phyloP scores from a whole-genome alignment of 768 basidiomycete genomes.

The Baorangia bicolor region DNA sequence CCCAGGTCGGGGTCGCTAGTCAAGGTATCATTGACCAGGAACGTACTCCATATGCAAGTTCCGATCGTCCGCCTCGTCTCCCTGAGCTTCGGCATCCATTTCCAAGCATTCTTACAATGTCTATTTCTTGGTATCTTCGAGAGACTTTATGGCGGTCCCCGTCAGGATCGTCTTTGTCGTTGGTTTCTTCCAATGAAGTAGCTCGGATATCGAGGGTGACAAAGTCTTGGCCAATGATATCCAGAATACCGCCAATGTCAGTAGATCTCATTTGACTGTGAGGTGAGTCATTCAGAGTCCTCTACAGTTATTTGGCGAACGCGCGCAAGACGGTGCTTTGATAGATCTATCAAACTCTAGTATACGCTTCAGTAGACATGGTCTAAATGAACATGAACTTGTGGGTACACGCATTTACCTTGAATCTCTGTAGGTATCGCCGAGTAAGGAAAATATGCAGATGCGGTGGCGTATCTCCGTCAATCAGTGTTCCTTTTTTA shows the following conservation, averaged over 20 bases:
- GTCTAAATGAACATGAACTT: not conserved
- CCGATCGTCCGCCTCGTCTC: not conserved
- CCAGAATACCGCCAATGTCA: not conserved
- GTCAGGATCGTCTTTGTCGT: not conserved
- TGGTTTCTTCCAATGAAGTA: not conserved
- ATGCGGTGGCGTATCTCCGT: no score
- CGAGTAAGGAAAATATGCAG: not conserved
- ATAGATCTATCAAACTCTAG: not conserved
- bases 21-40: not conserved
- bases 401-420: not conserved
- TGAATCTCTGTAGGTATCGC: not conserved
- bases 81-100: not conserved
- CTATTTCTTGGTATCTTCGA: not conserved
- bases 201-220: not conserved
- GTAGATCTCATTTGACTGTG: no score
- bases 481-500: no score
- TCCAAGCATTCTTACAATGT: not conserved
- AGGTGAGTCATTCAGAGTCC: not conserved
- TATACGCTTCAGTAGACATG: not conserved
- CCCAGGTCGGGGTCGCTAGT: not conserved
- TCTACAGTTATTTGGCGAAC: not conserved
- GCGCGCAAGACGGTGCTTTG: not conserved
- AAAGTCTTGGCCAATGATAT: not conserved
- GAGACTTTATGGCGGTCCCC: not conserved
- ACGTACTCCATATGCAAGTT: not conserved